Conservation (phyloP, 495 filamentous ascomycete species). For the Penicillium lagena region DNA sequence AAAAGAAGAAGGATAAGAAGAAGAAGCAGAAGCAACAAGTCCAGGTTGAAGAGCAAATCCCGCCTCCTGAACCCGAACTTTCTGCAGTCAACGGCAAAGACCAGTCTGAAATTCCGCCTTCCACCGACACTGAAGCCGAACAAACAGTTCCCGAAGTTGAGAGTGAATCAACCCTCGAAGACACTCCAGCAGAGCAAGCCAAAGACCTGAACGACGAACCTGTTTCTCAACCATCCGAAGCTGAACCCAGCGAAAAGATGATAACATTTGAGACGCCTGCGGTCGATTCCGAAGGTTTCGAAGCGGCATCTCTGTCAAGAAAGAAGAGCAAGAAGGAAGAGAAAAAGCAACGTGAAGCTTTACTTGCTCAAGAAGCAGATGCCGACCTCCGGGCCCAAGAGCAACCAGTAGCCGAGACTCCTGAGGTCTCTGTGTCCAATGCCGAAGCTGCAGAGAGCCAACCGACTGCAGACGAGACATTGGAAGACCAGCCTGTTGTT, state of each 20-base stretch:
- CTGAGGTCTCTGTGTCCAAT: background rate
- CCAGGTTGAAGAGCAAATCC: background rate
- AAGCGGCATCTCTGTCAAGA: slow-evolving; percentile 9
- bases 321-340: slow-evolving; percentile 28
- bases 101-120: too few species aligned
- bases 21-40: slow-evolving; percentile 13
- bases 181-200: background rate
- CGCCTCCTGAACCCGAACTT: background rate
- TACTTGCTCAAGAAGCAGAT: slow-evolving; percentile 7
- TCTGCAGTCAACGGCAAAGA: background rate
- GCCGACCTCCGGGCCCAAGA: slow-evolving; percentile 2
- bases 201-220: background rate
- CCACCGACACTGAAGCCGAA: background rate
- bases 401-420: background rate
- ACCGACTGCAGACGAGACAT: background rate
- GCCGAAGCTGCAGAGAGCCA: background rate
- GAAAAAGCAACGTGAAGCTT: slow-evolving; percentile 18
- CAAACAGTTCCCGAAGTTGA: background rate
- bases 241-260: slow-evolving; percentile 4
- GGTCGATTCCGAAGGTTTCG: slow-evolving; percentile 4
- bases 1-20: slow-evolving; percentile 19
- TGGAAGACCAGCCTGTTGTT: too few species aligned
- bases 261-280: background rate
- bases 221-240: background rate
- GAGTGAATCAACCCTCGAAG: background rate